Evolutionary conservation across 2,329 filamentous ascomycete species (phyloP), one percentile per base, ranked within the genome.

Genomic region (Aspergillus tanneri): DNA sequence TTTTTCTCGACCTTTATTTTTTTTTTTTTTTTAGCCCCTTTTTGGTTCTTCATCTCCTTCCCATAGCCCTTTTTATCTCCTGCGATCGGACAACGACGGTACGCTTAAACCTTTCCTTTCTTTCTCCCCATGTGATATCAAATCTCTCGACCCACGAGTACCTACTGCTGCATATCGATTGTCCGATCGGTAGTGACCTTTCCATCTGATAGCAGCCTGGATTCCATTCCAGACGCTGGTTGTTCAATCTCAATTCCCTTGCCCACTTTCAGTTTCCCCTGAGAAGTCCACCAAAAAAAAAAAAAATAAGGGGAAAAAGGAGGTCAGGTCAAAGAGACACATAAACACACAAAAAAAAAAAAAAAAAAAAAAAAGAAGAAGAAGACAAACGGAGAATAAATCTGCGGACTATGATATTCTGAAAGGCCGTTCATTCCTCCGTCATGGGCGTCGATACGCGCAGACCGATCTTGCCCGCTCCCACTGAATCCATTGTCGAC

Each of bases 391-490:
- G n/a, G n/a, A n/a, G n/a, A n/a, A n/a, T n/a, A n/a, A n/a, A n/a
- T n/a, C n/a, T n/a, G n/a, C n/a, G n/a, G 65, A 68, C 59, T 54
- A 71, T 72, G 69, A 62, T 58, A 18, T 12, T 18, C 35, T 25
- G 22, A 24, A 36, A 28, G 19, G 24, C 49, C 45, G 39, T 40
- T 38, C 44, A 43, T 35, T 49, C 41, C 28, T 60, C 60, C 67
- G 69, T 64, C 58, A 77, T 77, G 75, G 73, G 73, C 63, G 67
- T 76, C 66, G 68, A 73, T 55, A 70, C 69, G 64, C 74, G 73
- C 62, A 72, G 70, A 67, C 73, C 72, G 59, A 63, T 72, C 52
- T 65, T 77, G 56, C 75, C 75, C 63, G 75, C 74, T 52, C 73
- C 74, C 36, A 77, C 75, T 58, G 75, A 77, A 58, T 77, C 75